A percentile compares a stretch with the other conserved stretches of the same genome.
Evolutionary conservation across 1,139 yeast genomes (phyloP).

Genomic region (Geotrichum australiense): DNA sequence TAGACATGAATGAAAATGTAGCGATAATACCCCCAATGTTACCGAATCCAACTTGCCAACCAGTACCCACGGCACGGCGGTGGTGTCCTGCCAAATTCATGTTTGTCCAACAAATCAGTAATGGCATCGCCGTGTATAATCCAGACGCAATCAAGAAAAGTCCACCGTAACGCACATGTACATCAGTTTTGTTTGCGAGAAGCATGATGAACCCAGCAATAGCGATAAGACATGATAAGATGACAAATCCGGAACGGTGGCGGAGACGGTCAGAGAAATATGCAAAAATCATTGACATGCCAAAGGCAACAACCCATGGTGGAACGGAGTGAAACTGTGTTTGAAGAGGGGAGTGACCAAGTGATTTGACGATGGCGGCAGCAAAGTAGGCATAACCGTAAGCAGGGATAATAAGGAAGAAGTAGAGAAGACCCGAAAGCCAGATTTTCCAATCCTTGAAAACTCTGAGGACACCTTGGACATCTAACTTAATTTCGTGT

Average conservation of each 20-base stretch:
- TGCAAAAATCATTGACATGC: constrained; percentile 45
- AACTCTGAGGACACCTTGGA: constrained; percentile 31
- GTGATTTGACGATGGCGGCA: constrained; percentile 52
- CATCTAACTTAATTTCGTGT: constrained; percentile 30
- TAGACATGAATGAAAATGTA: constrained; percentile 51
- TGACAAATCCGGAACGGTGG: constrained; percentile 45
- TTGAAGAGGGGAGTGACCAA: constrained; percentile 52
- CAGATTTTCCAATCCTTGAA: constrained; percentile 42
- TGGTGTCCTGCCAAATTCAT: constrained; percentile 65
- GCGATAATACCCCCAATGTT: constrained; percentile 78
- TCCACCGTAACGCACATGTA: constrained; percentile 54
- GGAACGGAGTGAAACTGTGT: constrained; percentile 65
- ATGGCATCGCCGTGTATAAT: constrained; percentile 66
- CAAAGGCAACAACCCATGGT: constrained; percentile 66
- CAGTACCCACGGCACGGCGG: constrained; percentile 65
- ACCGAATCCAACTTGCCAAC: constrained; percentile 74
- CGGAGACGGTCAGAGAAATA: constrained; percentile 38
- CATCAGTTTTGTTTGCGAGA: constrained; percentile 30
- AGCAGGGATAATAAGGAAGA: constrained; percentile 58
- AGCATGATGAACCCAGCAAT: constrained; percentile 53
- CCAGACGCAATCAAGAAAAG: constrained; percentile 64
- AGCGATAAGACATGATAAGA: constrained; percentile 40
- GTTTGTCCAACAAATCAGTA: constrained; percentile 66
- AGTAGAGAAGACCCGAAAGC: constrained; percentile 53
- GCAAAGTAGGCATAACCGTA: constrained; percentile 70